Evolutionary conservation across 768 basidiomycete genomes (phyloP).

Genomic region (Suillus americanus): DNA sequence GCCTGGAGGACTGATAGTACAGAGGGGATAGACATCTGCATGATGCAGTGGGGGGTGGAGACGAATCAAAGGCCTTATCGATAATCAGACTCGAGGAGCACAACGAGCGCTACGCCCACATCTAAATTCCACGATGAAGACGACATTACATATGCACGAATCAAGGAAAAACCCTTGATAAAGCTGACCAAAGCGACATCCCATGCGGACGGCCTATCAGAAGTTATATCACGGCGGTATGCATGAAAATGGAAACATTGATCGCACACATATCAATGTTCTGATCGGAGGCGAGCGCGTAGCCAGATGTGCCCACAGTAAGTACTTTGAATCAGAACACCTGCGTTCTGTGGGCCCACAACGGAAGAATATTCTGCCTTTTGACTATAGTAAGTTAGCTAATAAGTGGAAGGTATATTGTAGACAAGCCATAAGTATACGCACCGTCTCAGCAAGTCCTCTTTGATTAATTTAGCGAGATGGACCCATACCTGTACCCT

Average conservation of each 20-base stretch:
- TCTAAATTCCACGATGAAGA: background rate
- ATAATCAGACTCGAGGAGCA: background rate
- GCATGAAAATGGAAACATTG: background rate
- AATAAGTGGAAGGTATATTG: background rate
- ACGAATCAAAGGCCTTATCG: background rate
- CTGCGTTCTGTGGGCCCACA: no score
- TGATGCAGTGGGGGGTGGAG: background rate
- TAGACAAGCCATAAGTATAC: slow-evolving; percentile 11
- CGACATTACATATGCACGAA: background rate
- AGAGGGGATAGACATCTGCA: background rate
- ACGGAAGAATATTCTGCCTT: slow-evolving; percentile 39
- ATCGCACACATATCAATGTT: no score
- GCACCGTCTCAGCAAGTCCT: slow-evolving; percentile 78
- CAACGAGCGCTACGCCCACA: background rate
- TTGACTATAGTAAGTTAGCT: background rate
- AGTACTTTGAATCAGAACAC: no score
- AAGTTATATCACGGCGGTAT: background rate
- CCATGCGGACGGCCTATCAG: background rate
- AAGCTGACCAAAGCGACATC: background rate
- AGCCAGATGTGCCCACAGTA: no score
- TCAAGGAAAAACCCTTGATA: background rate
- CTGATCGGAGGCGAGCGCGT: background rate
- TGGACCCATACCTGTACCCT: slow-evolving; percentile 47
- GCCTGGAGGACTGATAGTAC: background rate
- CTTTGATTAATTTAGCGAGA: slow-evolving; percentile 78